A percentile compares a stretch with the other conserved stretches of the same genome.
These are phyloP conservation scores for Ilyonectria mors-panacis DNA, from an alignment of 2,329 filamentous ascomycete genomes.

Conservation along the genomic window DNA sequence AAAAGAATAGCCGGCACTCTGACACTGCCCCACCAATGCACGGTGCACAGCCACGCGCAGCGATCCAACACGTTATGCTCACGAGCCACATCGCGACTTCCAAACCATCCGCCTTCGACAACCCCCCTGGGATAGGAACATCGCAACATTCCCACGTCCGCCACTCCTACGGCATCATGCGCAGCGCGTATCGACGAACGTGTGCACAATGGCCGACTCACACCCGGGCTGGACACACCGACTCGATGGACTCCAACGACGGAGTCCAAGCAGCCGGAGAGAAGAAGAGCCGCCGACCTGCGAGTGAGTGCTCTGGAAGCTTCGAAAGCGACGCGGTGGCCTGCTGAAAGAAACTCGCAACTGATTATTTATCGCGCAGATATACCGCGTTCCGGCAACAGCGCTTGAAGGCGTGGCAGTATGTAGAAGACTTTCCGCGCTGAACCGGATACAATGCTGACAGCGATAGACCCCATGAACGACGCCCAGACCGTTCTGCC, in stretches of 20 bases:
- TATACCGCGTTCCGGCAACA: conserved; percentile 98
- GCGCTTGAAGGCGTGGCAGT: conserved; percentile 99
- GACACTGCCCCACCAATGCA: conserved; percentile 27
- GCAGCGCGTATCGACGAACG: conserved; percentile 38
- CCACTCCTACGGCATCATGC: conserved; percentile 36
- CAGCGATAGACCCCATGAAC: conserved; percentile 81
- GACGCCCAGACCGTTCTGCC: conserved; percentile 92
- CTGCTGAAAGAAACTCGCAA: conserved; percentile 7
- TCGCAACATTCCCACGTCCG: conserved; percentile 33
- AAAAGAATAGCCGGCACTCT: conserved; percentile 31
- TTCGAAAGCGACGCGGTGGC: conserved; percentile 22
- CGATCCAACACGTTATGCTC: conserved; percentile 42
- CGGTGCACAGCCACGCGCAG: conserved; percentile 40
- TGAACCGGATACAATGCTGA: conserved; percentile 53
- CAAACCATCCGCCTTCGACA: conserved; percentile 31
- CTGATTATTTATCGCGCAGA: conserved; percentile 57
- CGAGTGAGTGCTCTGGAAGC: conserved; percentile 72
- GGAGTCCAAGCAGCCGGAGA: conserved; percentile 72
- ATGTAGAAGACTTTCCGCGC: conserved; percentile 55
- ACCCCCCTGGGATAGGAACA: conserved; percentile 35
- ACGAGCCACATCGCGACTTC: conserved; percentile 41
- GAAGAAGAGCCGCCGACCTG: conserved; percentile 91
- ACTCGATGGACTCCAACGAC: conserved; percentile 71
- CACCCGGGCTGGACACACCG: conserved; percentile 61
- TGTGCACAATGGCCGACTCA: conserved; percentile 63